Conservation (phyloP, 2,329 filamentous ascomycete genomes). For the Scedosporium boydii region DNA sequence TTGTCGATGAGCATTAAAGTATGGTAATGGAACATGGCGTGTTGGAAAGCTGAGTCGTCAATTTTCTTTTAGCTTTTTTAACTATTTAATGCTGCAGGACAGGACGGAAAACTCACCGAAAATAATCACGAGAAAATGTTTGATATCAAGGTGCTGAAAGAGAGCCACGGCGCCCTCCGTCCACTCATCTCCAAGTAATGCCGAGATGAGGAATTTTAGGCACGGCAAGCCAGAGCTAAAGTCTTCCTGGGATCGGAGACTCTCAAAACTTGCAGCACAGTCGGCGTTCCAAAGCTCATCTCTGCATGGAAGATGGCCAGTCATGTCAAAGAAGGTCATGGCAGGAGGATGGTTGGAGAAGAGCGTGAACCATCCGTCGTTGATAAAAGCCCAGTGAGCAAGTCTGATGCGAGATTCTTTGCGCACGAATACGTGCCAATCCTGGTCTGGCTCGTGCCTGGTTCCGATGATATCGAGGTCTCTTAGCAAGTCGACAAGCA, state of each 20-base stretch:
- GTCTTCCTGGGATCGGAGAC: not conserved
- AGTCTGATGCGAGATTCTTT: not conserved
- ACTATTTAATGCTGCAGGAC: not conserved
- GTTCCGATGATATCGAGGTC: not conserved
- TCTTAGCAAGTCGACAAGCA: not conserved
- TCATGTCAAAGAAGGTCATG: conserved; percentile 5
- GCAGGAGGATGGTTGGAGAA: not conserved
- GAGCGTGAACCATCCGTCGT: conserved; percentile 2
- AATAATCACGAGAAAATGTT: not conserved
- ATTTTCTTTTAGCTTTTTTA: not conserved
- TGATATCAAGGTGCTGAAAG: not conserved
- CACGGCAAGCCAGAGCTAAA: not conserved
- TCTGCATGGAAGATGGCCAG: not conserved
- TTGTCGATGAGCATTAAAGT: not conserved
- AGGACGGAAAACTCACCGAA: not conserved
- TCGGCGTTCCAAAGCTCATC: not conserved
- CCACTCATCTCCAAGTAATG: not conserved
- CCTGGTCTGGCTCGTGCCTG: not conserved
- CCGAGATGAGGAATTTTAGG: not conserved
- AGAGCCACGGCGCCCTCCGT: not conserved
- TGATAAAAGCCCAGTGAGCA: conserved; percentile 1
- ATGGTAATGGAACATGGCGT: not conserved
- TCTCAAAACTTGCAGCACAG: not conserved
- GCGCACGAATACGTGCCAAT: not conserved
- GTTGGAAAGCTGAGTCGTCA: not conserved